Conservation (phyloP, 306 rosid species). For the Vigna unguiculata region DNA sequence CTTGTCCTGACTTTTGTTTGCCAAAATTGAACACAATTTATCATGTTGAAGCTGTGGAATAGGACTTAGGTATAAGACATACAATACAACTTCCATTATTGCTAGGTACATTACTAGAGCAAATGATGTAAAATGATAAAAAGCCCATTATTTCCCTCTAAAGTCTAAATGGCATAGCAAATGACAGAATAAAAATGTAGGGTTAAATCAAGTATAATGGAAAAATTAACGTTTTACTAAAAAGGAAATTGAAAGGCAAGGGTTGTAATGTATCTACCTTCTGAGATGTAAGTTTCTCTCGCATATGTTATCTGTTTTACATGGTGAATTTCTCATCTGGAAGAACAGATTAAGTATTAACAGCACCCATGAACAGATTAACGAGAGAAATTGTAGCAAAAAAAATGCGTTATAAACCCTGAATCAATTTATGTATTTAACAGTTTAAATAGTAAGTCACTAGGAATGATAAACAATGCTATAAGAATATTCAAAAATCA, state of each 20-base stretch:
- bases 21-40: slow-evolving; percentile 16
- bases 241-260: neutral
- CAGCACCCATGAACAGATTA: slow-evolving; percentile 11
- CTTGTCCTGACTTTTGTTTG: neutral
- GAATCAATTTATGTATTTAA: slow-evolving; percentile 3
- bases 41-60: neutral
- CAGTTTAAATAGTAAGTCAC: neutral
- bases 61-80: neutral
- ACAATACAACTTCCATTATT: neutral
- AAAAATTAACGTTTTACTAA: neutral
- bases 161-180: slow-evolving; percentile 31
- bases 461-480: slow-evolving; percentile 3
- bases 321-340: slow-evolving; percentile 3
- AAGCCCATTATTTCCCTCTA: neutral
- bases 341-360: slow-evolving; percentile 2
- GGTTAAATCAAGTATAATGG: neutral
- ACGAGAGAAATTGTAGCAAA: neutral
- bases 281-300: slow-evolving; percentile 11
- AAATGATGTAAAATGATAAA: neutral
- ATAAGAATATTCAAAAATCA: slow-evolving; percentile 4
- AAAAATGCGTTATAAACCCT: neutral
- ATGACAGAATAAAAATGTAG: slow-evolving; percentile 9
- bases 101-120: neutral
- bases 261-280: slow-evolving; percentile 10
- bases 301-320: neutral